Evolutionary conservation across 352 stramenopile genomes (phyloP).

Genomic region (Phytophthora nicotianae): DNA sequence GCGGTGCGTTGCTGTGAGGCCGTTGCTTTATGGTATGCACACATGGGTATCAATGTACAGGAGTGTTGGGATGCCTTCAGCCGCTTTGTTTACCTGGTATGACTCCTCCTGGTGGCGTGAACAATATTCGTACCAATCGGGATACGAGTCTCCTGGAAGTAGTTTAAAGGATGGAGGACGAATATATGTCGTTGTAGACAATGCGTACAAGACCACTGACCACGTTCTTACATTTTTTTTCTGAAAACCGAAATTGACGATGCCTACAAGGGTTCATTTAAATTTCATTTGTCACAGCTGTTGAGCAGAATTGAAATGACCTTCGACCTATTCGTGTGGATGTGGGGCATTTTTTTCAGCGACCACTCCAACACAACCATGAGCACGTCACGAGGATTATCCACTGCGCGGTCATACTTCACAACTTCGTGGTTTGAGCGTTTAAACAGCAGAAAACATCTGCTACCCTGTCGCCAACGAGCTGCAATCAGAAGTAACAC

Average conservation of each 20-base stretch:
- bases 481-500: neutral
- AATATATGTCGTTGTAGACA: neutral
- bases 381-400: neutral
- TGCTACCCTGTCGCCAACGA: neutral
- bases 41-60: neutral
- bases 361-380: neutral
- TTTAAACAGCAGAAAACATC: neutral
- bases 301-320: neutral
- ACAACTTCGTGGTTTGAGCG: neutral
- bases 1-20: no score
- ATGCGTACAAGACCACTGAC: neutral
- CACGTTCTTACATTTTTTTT: neutral
- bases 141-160: neutral
- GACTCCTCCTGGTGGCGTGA: neutral
- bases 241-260: neutral
- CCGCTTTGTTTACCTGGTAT: neutral
- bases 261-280: neutral
- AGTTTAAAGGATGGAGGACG: neutral
- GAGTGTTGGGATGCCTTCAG: neutral
- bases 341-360: neutral
- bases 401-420: neutral
- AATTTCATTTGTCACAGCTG: neutral
- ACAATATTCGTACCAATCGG: neutral
- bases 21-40: no score
- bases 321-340: neutral